Conservation (phyloP, 208 protist species). For the Trypanosoma cruzi region DNA sequence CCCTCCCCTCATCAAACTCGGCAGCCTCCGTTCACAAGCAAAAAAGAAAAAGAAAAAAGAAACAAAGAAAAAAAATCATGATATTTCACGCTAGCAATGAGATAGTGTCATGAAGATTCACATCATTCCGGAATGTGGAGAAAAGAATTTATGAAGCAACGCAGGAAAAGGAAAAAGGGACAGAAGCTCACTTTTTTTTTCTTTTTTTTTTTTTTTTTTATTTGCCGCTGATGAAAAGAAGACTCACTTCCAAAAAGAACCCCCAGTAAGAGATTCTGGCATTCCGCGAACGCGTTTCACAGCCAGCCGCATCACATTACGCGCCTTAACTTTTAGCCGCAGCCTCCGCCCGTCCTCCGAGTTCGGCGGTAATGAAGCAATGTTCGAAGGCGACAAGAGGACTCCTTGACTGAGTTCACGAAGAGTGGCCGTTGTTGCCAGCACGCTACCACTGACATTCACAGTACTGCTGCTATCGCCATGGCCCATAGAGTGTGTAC, state of each 20-base stretch:
- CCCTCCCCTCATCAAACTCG: too few relatives aligned
- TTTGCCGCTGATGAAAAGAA: too few relatives aligned
- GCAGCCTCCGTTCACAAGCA: too few relatives aligned
- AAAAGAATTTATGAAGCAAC: not conserved
- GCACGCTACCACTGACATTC: not conserved
- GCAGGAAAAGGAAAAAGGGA: not conserved
- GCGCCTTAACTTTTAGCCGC: constrained; percentile 13
- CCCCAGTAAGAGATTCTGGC: not conserved
- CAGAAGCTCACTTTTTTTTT: not conserved
- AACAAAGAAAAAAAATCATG: not conserved
- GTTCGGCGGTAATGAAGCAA: not conserved
- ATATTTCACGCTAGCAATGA: not conserved
- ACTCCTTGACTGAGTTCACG: not conserved
- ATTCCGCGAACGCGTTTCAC: not conserved
- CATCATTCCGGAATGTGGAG: not conserved
- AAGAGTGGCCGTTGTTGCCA: not conserved
- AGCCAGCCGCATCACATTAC: constrained; percentile 12
- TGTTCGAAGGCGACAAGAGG: not conserved
- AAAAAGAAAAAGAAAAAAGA: constrained; percentile 1
- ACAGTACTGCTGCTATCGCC: too few relatives aligned
- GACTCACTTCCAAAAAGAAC: not conserved
- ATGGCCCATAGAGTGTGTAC: too few relatives aligned
- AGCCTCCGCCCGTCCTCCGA: constrained; percentile 11
- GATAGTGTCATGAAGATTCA: not conserved
- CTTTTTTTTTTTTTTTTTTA: too few relatives aligned